Evolutionary conservation across 495 filamentous ascomycete genomes (phyloP), one percentile per base, ranked within the genome.

Genomic region (Penicillium antarcticum): DNA sequence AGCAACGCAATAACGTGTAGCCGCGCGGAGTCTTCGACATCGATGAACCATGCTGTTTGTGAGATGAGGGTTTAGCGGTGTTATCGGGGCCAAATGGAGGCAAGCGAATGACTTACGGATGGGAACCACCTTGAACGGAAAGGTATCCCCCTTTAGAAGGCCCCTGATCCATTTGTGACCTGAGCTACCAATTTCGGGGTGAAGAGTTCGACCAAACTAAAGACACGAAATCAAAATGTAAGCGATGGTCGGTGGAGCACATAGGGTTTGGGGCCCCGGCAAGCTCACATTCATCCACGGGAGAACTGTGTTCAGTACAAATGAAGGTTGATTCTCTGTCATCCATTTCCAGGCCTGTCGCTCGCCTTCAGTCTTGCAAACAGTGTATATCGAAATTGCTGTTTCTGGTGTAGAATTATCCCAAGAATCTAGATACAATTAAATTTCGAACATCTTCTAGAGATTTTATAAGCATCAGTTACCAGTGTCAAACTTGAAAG

Each of bases 351-450:
- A 85, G 4, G 79, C 60, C 2, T 62, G 63, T 52, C 63, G 71
- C 63, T 85, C 80, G 0, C 73, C 74, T n/a, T 70, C 66, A 1
- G 72, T 74, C 60, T 86, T 84, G 53, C 72, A 74, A 0, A 75
- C 77, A 0, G 58, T 53, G 52, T 85, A 83, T 1, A 80, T 69
- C 23, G 60, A 35, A 4, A 42, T 37, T 42, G 3, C 17, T 0
- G 7, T 17, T 35, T 31, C 39, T 6, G 38, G 24, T 29, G 17
- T 19, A 40, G 38, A 8, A 39, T 13, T 53, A 56, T 53, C 11
- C 54, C 50, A 7, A 1, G 45, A 36, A 13, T 47, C 45, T 47
- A 19, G 4, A 9, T 18, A 13, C 2, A 12, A 10, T 34, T 6
- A 37, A 34, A 10, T 4, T 35, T 13, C 2, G 18, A 2, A 14